Evolutionary conservation across 495 filamentous ascomycete genomes (phyloP), one percentile per base, ranked within the genome.

Genomic region (Penicillium herquei): DNA sequence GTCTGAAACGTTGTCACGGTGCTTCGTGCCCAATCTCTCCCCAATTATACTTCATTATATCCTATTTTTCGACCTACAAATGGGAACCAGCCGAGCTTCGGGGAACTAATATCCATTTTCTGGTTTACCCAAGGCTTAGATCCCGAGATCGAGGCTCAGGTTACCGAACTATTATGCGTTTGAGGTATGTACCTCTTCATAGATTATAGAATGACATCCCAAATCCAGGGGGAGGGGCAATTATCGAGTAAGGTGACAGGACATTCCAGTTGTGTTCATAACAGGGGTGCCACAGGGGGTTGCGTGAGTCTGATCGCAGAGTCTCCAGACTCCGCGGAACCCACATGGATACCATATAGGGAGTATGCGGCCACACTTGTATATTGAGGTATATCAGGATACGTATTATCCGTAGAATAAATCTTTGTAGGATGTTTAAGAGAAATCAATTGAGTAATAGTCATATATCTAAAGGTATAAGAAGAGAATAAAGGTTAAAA

Each of bases 181-280:
- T 26, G 21, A 26, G 21, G 21, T 21, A 17, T 49, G 2, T 56
- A 10, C 7, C 12, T 30, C 6, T 32, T 14, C 35, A 39, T 26
- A 4, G 21, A 41, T 41, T 4, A 8, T 21, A 1, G 3, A 39
- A 14, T 16, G 46, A 49, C 11, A 8, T 31, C 10, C 1, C 31
- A 5, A 7, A 49, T 44, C 44, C 31, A 53, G 39, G 49, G 42
- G 42, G 55, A 57, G 55, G 48, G 55, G 48, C 12, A 39, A 7
- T 6, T 26, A 11, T 26, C 43, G 14, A 16, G 16, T 14, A 49
- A 13, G 31, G 17, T 13, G 17, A 41, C 8, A n/a, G 32, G 18
- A 40, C 56, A 58, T 58, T 54, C 56, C 56, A 49, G 34, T 18
- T 30, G 11, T 12, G 33, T 39, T 48, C 32, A 49, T 40, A 50